Evolutionary conservation across 1,284 basidiomycete species (phyloP).

Genomic region (Puccinia novopanici): DNA sequence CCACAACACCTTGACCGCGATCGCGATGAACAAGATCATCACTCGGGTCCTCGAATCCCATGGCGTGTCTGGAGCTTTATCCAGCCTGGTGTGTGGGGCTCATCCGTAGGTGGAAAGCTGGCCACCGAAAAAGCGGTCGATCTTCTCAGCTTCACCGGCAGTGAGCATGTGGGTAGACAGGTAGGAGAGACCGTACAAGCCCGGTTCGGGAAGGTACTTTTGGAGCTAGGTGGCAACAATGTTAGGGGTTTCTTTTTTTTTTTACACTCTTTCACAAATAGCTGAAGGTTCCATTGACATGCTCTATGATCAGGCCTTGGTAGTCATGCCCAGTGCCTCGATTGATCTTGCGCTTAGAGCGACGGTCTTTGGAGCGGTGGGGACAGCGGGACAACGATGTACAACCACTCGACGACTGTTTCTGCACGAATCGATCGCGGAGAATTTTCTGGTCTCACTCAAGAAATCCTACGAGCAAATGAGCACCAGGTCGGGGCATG

Average conservation of each 20-base stretch:
- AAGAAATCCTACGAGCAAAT: slow-evolving; percentile 69
- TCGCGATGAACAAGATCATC: slow-evolving; percentile 84
- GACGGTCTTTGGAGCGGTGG: slow-evolving; percentile 89
- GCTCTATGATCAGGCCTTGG: slow-evolving; percentile 67
- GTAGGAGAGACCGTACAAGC: slow-evolving; percentile 79
- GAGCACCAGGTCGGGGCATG: slow-evolving; percentile 71
- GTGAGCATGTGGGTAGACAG: slow-evolving; percentile 78
- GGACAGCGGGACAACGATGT: slow-evolving; percentile 91
- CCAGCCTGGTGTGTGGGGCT: slow-evolving; percentile 80
- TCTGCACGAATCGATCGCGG: slow-evolving; percentile 77
- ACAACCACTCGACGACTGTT: slow-evolving; percentile 88
- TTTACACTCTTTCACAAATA: not conserved
- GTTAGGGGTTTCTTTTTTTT: slow-evolving; percentile 23
- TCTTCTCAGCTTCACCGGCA: slow-evolving; percentile 87
- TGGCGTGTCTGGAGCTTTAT: slow-evolving; percentile 77
- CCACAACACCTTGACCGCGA: slow-evolving; percentile 79
- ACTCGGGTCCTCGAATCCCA: slow-evolving; percentile 77
- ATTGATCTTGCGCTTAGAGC: slow-evolving; percentile 81
- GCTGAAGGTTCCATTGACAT: not conserved
- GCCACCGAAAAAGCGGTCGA: slow-evolving; percentile 74
- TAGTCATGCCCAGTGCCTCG: slow-evolving; percentile 91
- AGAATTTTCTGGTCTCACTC: slow-evolving; percentile 73
- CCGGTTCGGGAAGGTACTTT: slow-evolving; percentile 77
- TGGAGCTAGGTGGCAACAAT: slow-evolving; percentile 96
- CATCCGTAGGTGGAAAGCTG: slow-evolving; percentile 75